These are phyloP conservation scores for Licmophora abbreviata DNA, from an alignment of 108 stramenopile genomes.

Conservation along the genomic window DNA sequence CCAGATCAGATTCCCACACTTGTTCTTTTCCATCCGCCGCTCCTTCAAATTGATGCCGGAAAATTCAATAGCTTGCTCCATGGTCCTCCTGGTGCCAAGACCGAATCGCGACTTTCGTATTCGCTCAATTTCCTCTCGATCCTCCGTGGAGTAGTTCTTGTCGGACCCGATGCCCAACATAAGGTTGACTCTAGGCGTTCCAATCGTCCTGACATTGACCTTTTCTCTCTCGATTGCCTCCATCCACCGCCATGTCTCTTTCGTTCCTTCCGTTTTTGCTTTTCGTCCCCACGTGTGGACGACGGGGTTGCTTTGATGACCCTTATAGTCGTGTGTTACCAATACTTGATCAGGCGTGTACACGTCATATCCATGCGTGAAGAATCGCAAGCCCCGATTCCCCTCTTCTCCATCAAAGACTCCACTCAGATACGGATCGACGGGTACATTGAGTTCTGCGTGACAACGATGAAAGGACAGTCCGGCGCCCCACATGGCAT, in stretches of 20 bases:
- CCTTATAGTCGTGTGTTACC: slow-evolving; percentile 86
- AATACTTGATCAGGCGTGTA: slow-evolving; percentile 76
- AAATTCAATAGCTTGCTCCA: slow-evolving; percentile 69
- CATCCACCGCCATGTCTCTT: slow-evolving; percentile 1
- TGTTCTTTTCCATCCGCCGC: slow-evolving; percentile 42
- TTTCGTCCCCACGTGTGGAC: slow-evolving; percentile 40
- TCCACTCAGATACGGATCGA: slow-evolving; percentile 78
- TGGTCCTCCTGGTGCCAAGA: slow-evolving; percentile 55
- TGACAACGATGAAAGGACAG: slow-evolving; percentile 76
- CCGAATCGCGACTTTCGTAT: slow-evolving; percentile 45
- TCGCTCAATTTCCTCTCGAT: slow-evolving; percentile 12
- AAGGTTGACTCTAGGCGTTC: slow-evolving; percentile 50
- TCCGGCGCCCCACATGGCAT: slow-evolving; percentile 85
- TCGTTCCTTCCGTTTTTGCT: neutral
- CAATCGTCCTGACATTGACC: slow-evolving; percentile 10
- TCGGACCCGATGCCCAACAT: slow-evolving; percentile 44
- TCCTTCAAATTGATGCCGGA: slow-evolving; percentile 56
- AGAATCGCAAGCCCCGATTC: slow-evolving; percentile 70
- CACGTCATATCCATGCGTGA: slow-evolving; percentile 90
- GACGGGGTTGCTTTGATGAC: slow-evolving; percentile 56
- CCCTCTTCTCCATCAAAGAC: slow-evolving; percentile 93
- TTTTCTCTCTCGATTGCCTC: slow-evolving; percentile 5
- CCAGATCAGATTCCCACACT: slow-evolving; percentile 81
- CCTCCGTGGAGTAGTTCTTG: neutral
- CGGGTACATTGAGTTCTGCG: slow-evolving; percentile 81